Evolutionary conservation across 257 asterid species (phyloP).

Genomic region (Solanum gandarillasii): DNA sequence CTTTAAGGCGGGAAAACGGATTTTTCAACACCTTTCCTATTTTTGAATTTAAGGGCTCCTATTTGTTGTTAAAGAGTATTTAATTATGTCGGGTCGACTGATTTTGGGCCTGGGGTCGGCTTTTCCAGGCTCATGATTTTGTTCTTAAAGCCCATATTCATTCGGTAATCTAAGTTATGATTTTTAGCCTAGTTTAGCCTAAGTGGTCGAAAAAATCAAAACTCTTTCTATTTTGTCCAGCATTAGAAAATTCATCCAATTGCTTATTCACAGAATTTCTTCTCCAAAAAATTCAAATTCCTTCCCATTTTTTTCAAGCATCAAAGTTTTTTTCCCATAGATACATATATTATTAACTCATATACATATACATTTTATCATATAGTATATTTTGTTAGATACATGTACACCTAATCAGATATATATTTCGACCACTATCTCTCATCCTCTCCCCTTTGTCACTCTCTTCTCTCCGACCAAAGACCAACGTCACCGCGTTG

Average conservation of each 20-base stretch:
- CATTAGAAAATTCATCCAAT: background rate
- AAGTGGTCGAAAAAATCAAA: too few species aligned
- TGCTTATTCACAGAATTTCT: background rate
- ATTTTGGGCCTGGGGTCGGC: background rate
- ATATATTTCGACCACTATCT: too few species aligned
- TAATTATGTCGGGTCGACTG: background rate
- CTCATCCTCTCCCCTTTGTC: background rate
- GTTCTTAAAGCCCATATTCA: background rate
- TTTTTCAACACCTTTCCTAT: background rate
- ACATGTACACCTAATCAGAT: too few species aligned
- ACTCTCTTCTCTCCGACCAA: background rate
- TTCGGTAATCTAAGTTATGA: background rate
- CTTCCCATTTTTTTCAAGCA: background rate
- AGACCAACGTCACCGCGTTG: background rate
- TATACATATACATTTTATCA: too few species aligned
- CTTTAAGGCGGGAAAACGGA: slow-evolving; percentile 10
- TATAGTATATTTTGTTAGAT: background rate
- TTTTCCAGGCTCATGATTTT: background rate
- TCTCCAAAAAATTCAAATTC: background rate
- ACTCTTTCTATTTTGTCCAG: background rate
- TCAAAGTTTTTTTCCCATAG: background rate
- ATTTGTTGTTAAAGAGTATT: background rate
- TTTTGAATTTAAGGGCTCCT: background rate
- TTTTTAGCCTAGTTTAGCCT: background rate
- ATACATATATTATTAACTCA: background rate